Evolutionary conservation across 306 rosid genomes (phyloP).

Genomic region (Cucurbita maxima): DNA sequence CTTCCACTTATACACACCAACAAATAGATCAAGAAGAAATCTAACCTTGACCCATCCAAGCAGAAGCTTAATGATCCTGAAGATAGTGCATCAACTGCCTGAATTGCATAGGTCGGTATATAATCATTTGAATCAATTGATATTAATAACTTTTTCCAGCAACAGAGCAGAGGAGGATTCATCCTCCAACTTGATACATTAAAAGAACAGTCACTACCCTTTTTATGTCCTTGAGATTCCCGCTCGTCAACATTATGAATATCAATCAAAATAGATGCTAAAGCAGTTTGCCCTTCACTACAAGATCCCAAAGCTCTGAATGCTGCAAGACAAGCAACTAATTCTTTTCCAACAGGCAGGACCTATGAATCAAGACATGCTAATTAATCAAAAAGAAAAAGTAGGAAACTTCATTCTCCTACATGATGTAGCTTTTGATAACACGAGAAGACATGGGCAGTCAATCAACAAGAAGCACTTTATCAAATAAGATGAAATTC

Average conservation of each 20-base stretch:
- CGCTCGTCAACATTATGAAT: conserved; percentile 21
- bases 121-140: conserved; percentile 42
- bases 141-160: conserved; percentile 54
- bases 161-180: conserved; percentile 61
- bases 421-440: not conserved
- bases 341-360: conserved; percentile 79
- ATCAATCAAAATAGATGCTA: conserved; percentile 28
- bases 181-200: conserved; percentile 52
- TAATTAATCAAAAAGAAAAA: conserved; percentile 11
- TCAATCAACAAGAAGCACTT: conserved; percentile 1
- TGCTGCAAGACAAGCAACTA: conserved; percentile 64
- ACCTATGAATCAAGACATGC: conserved; percentile 39
- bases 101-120: conserved; percentile 37
- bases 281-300: conserved; percentile 51
- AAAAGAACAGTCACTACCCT: conserved; percentile 23
- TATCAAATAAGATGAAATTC: not conserved
- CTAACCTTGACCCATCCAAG: conserved; percentile 55
- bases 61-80: conserved; percentile 62
- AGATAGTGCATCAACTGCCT: conserved; percentile 48
- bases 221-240: conserved; percentile 29
- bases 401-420: not conserved
- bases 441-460: not conserved
- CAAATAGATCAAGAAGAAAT: conserved; percentile 11
- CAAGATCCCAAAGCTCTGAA: conserved; percentile 60
- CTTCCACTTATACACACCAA: not conserved